Conservation (phyloP, 768 basidiomycete genomes). For the Leucosporidium scottii region DNA sequence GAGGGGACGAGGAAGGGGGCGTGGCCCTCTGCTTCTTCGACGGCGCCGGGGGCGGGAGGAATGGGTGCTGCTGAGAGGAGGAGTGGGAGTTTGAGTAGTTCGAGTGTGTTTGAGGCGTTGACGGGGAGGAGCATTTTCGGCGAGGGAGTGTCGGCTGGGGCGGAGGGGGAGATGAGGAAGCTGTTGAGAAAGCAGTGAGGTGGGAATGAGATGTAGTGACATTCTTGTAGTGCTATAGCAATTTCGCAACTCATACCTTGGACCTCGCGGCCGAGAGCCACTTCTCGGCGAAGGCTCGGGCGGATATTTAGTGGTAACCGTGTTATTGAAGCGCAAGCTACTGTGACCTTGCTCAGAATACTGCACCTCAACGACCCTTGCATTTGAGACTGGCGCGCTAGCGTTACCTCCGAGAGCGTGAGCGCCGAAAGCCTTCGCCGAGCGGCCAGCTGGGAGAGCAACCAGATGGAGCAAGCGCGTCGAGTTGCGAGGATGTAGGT, state of each 20-base stretch:
- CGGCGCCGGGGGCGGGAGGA: background rate
- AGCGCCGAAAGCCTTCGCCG: too few species aligned
- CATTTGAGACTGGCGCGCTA: too few species aligned
- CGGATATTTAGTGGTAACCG: too few species aligned
- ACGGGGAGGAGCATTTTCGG: background rate
- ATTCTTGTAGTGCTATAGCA: background rate
- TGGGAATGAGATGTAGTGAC: background rate
- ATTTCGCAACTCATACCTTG: background rate
- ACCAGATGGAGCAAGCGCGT: too few species aligned
- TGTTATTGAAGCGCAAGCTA: too few species aligned
- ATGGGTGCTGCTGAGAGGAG: background rate
- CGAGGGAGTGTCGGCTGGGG: background rate
- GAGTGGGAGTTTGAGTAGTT: background rate
- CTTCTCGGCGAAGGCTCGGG: too few species aligned
- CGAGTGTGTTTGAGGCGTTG: conserved; percentile 17
- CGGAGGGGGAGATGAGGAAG: background rate
- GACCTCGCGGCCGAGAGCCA: background rate
- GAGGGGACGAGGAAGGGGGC: background rate
- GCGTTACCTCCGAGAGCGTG: too few species aligned
- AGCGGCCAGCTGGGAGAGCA: too few species aligned
- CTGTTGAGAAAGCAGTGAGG: too few species aligned
- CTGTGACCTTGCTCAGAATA: too few species aligned
- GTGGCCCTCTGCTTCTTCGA: background rate
- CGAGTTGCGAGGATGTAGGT: too few species aligned
- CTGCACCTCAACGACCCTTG: too few species aligned